Base-by-base conservation (phyloP, 352 stramenopile species). In the Phytophthora constricta region DNA sequence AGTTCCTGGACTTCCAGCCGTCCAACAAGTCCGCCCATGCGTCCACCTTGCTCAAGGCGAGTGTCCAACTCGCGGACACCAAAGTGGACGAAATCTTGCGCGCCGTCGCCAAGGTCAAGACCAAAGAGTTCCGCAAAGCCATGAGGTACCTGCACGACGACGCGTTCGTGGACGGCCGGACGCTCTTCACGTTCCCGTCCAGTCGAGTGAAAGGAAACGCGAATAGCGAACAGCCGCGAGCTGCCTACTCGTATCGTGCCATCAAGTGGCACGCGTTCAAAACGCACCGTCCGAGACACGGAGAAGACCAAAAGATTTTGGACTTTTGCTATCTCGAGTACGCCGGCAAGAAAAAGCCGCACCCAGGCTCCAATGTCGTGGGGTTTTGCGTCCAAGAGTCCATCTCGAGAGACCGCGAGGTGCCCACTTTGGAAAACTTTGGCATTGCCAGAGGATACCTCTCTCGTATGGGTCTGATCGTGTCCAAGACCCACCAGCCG, bases 251-350 rank as follows among this genome's bases (percentile, higher is more conserved):
- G 42, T 93, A 93, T 51, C 77, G 80, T 11, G 83, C 82, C 5
- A 90, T 93, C 43, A 93, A 93, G 56, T 93, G 86, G 86, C 84
- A 85, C 56, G 82, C 82, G 10, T 74, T 89, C 33, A 76, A 81
- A 31, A 70, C 58, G 1, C 66, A 67, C 2, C 62, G 71, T 0
- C 47, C 66, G 45, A 26, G 79, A 58, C 56, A 74, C 58, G 42
- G 64, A 28, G 62, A 78, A n/a, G 70, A 80, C 2, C 28, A 79
- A 22, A 84, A 86, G 56, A 66, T 80, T 37, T 56, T 89, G 34
- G 83, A 92, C 58, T 91, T 93, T 56, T 91, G 78, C 45, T 91
- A 87, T 39, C 71, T 93, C 27, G 83, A 93, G 58, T 92, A 93
- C 67, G 77, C 79, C 11, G 83, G 84, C n/a, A 84, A 83, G 70